Evolutionary conservation across 2,329 filamentous ascomycete genomes (phyloP).

Genomic region (Trichoderma semiorbis): DNA sequence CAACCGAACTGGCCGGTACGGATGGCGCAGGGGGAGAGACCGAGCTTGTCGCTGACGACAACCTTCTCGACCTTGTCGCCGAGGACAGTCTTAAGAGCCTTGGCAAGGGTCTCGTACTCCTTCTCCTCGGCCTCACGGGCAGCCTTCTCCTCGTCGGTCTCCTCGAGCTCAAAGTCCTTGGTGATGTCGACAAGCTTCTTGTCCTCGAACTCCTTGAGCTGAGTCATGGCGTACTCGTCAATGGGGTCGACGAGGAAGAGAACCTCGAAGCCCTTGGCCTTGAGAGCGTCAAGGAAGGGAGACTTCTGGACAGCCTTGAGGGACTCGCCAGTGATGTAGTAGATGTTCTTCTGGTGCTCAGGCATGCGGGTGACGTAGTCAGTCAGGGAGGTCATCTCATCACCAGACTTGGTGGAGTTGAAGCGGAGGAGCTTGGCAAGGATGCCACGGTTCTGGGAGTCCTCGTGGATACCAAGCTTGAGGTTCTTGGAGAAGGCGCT

Average conservation of each 20-base stretch:
- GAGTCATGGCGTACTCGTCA: conserved; percentile 98
- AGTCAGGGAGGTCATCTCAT: conserved; percentile 87
- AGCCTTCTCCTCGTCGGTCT: conserved; percentile 99
- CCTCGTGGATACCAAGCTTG: conserved; percentile 99
- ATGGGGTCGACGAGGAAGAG: conserved; percentile 99
- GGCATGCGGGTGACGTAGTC: conserved; percentile 99
- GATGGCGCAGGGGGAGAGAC: conserved; percentile 93
- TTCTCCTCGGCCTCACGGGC: conserved; percentile 94
- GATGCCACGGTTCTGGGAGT: conserved; percentile 88
- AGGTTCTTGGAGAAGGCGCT: conserved; percentile 99
- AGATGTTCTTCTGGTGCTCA: conserved; percentile 99
- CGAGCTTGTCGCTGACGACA: conserved; percentile 96
- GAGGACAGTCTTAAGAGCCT: conserved; percentile 98
- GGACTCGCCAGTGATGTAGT: conserved; percentile 99
- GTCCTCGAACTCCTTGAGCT: conserved; percentile 99
- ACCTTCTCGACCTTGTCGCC: conserved; percentile 99
- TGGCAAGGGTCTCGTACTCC: conserved; percentile 91
- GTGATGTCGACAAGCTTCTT: conserved; percentile 99
- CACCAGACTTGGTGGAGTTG: conserved; percentile 98
- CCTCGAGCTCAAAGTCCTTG: conserved; percentile 99
- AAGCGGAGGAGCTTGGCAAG: conserved; percentile 99
- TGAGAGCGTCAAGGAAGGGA: conserved; percentile 97
- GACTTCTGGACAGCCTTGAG: conserved; percentile 98
- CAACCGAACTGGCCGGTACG: conserved; percentile 99
- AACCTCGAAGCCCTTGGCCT: conserved; percentile 99